A percentile compares a stretch with the other conserved stretches of the same genome.
Evolutionary conservation across 2,329 filamentous ascomycete species (phyloP).

Genomic region (Tothia fuscella): DNA sequence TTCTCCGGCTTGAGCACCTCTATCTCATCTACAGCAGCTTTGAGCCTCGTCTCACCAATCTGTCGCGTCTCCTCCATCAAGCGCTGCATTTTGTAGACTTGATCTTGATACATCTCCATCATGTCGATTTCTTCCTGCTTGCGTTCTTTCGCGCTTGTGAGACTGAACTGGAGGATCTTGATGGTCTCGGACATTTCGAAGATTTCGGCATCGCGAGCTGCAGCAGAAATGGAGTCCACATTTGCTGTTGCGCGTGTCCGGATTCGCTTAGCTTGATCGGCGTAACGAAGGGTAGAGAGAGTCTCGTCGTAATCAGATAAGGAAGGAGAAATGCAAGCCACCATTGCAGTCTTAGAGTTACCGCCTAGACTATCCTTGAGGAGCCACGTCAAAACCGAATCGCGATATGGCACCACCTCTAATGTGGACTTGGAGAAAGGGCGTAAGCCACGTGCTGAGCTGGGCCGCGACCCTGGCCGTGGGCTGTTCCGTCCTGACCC

Average conservation of each 20-base stretch:
- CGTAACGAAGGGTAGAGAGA: slow-evolving; percentile 87
- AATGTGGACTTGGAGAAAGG: no score
- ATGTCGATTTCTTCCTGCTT: slow-evolving; percentile 53
- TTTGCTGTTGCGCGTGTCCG: slow-evolving; percentile 90
- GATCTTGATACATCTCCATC: slow-evolving; percentile 87
- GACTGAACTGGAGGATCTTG: slow-evolving; percentile 65
- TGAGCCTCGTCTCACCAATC: slow-evolving; percentile 88
- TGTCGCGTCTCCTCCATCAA: slow-evolving; percentile 91
- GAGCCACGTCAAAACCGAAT: slow-evolving; percentile 74
- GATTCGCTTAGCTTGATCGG: slow-evolving; percentile 95
- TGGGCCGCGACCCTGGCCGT: slow-evolving; percentile 24
- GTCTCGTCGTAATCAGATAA: slow-evolving; percentile 97
- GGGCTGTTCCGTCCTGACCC: slow-evolving; percentile 7
- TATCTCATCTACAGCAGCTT: slow-evolving; percentile 51
- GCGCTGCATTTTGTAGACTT: slow-evolving; percentile 80
- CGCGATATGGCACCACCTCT: slow-evolving; percentile 66
- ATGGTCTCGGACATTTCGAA: slow-evolving; percentile 93
- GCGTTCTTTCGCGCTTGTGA: slow-evolving; percentile 34
- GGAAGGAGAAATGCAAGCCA: slow-evolving; percentile 87
- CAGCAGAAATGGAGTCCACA: slow-evolving; percentile 84
- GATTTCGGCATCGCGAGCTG: slow-evolving; percentile 90
- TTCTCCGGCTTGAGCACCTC: slow-evolving; percentile 36
- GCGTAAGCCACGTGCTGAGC: slow-evolving; percentile 26
- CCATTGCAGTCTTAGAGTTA: slow-evolving; percentile 98
- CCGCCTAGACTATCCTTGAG: slow-evolving; percentile 92